These are phyloP conservation scores for Aureobasidium sp. DNA, from an alignment of 2,329 filamentous ascomycete genomes.

Conservation along the genomic window DNA sequence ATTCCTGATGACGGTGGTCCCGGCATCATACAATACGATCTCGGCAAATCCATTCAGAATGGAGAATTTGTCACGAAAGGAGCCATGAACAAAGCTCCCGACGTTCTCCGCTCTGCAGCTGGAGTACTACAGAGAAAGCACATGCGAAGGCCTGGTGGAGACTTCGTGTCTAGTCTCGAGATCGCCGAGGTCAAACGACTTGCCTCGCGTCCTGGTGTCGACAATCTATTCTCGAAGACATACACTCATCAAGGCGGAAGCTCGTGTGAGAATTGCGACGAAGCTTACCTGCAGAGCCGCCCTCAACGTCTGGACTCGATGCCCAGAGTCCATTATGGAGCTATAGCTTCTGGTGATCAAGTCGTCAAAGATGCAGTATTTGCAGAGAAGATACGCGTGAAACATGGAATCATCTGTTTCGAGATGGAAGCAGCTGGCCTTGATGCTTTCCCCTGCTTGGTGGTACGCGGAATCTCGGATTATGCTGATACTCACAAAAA, in stretches of 20 bases:
- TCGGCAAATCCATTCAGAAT: conserved; percentile 16
- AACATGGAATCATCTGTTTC: conserved; percentile 14
- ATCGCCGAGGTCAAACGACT: background rate
- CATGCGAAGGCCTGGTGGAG: background rate
- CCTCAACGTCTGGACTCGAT: background rate
- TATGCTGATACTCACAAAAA: conserved; percentile 26
- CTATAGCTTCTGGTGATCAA: conserved; percentile 18
- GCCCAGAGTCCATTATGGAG: conserved; percentile 17
- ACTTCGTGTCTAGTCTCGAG: background rate
- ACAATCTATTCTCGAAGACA: background rate
- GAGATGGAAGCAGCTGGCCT: conserved; percentile 20
- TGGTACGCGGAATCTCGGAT: conserved; percentile 22
- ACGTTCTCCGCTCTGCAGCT: conserved; percentile 21
- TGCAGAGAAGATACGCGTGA: background rate
- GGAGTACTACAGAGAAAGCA: conserved; percentile 22
- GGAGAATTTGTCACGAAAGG: conserved; percentile 16
- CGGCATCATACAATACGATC: conserved; percentile 25
- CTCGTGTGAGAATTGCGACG: background rate
- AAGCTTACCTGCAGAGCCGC: background rate
- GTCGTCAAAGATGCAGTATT: conserved; percentile 16
- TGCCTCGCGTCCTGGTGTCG: background rate
- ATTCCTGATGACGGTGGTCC: conserved; percentile 18
- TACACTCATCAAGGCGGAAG: background rate
- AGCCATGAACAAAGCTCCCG: conserved; percentile 20
- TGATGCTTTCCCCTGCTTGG: conserved; percentile 19